A percentile compares a stretch with the other conserved stretches of the same genome.
phyloP scores from a whole-genome alignment of 257 asterid genomes.

The Solanum appendiculatum region DNA sequence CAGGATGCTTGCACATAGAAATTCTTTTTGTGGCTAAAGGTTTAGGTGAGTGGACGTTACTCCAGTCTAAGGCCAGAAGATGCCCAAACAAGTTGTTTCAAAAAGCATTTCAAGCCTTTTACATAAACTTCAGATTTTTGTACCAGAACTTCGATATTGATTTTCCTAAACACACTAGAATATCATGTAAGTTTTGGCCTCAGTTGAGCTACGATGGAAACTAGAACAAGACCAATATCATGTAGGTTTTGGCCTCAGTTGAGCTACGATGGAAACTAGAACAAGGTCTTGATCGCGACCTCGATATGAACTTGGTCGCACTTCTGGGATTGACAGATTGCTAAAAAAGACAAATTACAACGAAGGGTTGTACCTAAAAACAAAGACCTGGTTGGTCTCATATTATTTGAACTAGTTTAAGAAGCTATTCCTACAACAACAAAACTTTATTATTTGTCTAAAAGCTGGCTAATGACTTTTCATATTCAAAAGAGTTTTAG shows the following conservation, averaged over 20 bases:
- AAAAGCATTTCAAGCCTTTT: not conserved
- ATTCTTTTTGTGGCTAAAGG: not conserved
- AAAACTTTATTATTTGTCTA: too few relatives aligned
- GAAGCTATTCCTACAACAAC: too few relatives aligned
- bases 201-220: not conserved
- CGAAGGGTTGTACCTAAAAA: not conserved
- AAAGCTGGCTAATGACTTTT: too few relatives aligned
- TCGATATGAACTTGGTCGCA: not conserved
- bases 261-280: not conserved
- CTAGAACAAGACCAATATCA: not conserved
- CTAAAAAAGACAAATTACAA: too few relatives aligned
- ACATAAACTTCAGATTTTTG: not conserved
- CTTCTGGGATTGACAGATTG: not conserved
- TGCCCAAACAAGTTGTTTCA: not conserved
- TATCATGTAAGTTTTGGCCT: not conserved
- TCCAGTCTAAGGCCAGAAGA: not conserved
- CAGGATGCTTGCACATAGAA: not conserved
- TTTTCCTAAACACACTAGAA: not conserved
- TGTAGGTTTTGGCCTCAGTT: too few relatives aligned
- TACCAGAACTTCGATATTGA: not conserved
- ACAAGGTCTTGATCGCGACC: not conserved
- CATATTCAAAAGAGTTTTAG: too few relatives aligned
- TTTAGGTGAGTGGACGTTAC: not conserved
- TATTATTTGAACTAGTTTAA: too few relatives aligned
- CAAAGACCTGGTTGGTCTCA: not conserved